Base-by-base conservation (phyloP, 768 basidiomycete genomes). In the Tricholoma terreum region DNA sequence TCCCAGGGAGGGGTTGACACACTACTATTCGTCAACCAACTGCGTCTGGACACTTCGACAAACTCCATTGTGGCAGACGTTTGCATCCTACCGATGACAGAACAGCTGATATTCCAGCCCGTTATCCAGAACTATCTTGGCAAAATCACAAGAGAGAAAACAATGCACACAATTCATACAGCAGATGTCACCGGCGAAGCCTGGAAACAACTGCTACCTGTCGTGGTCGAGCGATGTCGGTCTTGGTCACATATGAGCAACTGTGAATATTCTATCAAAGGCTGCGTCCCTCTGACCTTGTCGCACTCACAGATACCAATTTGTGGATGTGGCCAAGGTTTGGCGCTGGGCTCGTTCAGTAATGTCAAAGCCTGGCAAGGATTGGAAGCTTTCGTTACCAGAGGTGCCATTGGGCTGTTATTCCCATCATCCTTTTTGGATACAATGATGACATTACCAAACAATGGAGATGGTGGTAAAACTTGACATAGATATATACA, bases 131-230 rank as follows among this genome's bases (percentile, higher is more conserved):
- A 40, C 34, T 19, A 15, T 36, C 14, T 51, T 42, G 31, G 8
- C 19, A 27, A 36, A 21, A 12, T 62, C 22, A 21, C 45, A 4
- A 35, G 36, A 11, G 22, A 14, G 3, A 33, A 36, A 3, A 19
- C 57, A 11, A 22, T 70, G 52, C 45, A 46, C 3, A 33, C 45
- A 38, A 56, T 73, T 36, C 8, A 40, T 6, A 65, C 71, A 0
- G 61, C 54, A 5, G 62, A 64, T 2, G 75, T 72, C 12, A 80
- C 80, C 59, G 62, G 74, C 27, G 59, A 59, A 22, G 75, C 73
- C 1, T 86, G 83, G 85, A 77, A 78, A 48, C 71, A 78, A 54
- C 73, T 84, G 24, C 65, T 85, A 1, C 84, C 83, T 4, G 69
- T 71, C 6, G 61, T 82, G 30, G 75, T 75, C 2, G 85, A 85